Evolutionary conservation across 495 filamentous ascomycete genomes (phyloP), one percentile per base, ranked within the genome.

Genomic region (Xanthoparmelia taractica): DNA sequence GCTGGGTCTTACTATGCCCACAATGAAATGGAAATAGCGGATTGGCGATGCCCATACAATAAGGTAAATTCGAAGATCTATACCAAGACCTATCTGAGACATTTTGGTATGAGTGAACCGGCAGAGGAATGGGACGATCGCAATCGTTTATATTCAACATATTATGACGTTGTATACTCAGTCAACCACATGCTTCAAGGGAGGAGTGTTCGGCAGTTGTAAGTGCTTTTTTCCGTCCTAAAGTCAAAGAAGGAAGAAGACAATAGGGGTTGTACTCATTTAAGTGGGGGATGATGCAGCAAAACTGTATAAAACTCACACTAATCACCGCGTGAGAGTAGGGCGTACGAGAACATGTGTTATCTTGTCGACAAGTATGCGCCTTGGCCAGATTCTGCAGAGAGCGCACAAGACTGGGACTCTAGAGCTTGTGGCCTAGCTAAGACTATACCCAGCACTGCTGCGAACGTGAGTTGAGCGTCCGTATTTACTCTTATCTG

Each of bases 1-100:
- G 72, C 80, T 0, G 73, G 71, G 27, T 73, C 60, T 1, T 79
- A 77, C 64, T 84, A 77, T 67, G 79, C 74, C 1, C 80, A 84
- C 62, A 78, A 82, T 52, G 80, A 83, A 52, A 67, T 70, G 50
- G 66, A 70, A 31, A 34, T 71, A 1, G 69, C 59, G 11, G 61
- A 60, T n/a, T 71, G 67, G 69, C 34, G 67, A 25, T 59, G 61
- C 27, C 13, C 56, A 15, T 65, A 61, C 27, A 58, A 63, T 50
- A 27, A 65, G 23, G 34, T 60, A 13, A 47, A 59, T 18, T 36
- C 43, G 18, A 65, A 66, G 48, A n/a, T 63, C 27, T 67, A 71
- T 41, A 58, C 59, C 7, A 58, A 38, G 33, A 52, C 56, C 2
- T 69, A 71, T 55, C 38, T 59, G 12, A 36, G 57, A 17, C 8